phyloP scores from a whole-genome alignment of 768 basidiomycete genomes.

The Calocybe gangraenosa region DNA sequence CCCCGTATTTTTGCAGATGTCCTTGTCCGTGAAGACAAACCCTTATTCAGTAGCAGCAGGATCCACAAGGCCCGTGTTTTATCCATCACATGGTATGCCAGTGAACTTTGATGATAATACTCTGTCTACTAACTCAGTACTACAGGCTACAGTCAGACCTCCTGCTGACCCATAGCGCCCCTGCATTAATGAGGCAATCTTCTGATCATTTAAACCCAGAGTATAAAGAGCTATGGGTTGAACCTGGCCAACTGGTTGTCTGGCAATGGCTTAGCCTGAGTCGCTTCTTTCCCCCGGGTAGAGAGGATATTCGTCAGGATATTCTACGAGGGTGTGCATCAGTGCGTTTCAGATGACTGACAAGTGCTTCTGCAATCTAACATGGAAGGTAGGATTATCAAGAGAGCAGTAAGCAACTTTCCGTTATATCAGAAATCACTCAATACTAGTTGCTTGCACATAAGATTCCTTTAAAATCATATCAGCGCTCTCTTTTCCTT shows the following conservation, averaged over 20 bases:
- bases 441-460: neutral
- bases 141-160: conserved; percentile 55
- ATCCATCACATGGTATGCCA: conserved; percentile 55
- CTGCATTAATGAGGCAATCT: conserved; percentile 38
- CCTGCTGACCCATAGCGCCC: conserved; percentile 49
- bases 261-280: conserved; percentile 69
- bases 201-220: conserved; percentile 20
- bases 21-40: conserved; percentile 66
- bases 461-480: conserved; percentile 66
- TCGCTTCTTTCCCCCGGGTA: conserved; percentile 57
- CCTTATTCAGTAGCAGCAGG: conserved; percentile 63
- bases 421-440: neutral
- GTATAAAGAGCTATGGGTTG: conserved; percentile 25
- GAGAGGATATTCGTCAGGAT: conserved; percentile 24
- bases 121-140: conserved; percentile 1
- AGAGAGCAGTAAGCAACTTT: conserved; percentile 56
- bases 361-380: neutral
- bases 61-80: conserved; percentile 65
- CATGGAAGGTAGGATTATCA: conserved; percentile 56
- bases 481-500: conserved; percentile 43
- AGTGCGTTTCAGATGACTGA: conserved; percentile 33
- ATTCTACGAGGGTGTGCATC: conserved; percentile 56
- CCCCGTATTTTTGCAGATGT: conserved; percentile 31
- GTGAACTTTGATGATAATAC: neutral
- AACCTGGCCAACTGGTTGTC: conserved; percentile 49